Base-by-base conservation (phyloP, 345 rosid genomes). In the Aurinia saxatilis region DNA sequence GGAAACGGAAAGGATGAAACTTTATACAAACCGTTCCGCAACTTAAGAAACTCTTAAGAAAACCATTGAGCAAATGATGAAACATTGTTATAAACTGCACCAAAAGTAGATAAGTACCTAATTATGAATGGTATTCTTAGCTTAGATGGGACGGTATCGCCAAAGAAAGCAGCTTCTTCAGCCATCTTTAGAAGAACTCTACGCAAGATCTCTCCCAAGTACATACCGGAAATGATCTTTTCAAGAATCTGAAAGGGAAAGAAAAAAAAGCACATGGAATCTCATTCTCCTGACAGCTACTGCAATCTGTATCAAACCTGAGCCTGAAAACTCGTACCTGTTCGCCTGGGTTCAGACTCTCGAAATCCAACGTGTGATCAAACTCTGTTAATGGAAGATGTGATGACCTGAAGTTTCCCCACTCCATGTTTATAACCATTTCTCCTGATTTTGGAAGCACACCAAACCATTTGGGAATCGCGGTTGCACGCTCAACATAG, bases 361-460 rank as follows among this genome's bases (percentile, higher is more conserved):
- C 99, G 6, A 63, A 66, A 77, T 95, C 99, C 47, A 95, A 53
- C 0, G 81, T 77, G 14, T 77, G 78, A 77, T 95, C 97, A 59
- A 76, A 88, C 50, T 88, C 89, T 8, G 95, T 81, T 23, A 90
- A 52, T 35, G 97, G 89, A 55, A 95, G 90, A 77, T 90, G 96
- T 5, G 99, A 84, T 35, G 99, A 84, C 65, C 84, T 75, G 70
- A 95, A 90, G 82, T 83, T 86, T 56, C 99, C 97, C 96, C 99
- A 95, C 41, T 95, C 98, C 90, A 80, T 95, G 77, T 93, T 44
- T 88, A 85, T 58, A 29, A 63, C 68, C 98, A 88, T 88, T 63
- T 91, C 92, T 31, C 88, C 96, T 63, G 96, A 88, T 51, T 81
- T 80, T 2, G 98, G 96, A 27, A 80, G 78, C 53, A 71, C 76